Evolutionary conservation across 75 land plant species (phyloP), one percentile per base, ranked within the genome.

Genomic region (Sequoiadendron giganteum): DNA sequence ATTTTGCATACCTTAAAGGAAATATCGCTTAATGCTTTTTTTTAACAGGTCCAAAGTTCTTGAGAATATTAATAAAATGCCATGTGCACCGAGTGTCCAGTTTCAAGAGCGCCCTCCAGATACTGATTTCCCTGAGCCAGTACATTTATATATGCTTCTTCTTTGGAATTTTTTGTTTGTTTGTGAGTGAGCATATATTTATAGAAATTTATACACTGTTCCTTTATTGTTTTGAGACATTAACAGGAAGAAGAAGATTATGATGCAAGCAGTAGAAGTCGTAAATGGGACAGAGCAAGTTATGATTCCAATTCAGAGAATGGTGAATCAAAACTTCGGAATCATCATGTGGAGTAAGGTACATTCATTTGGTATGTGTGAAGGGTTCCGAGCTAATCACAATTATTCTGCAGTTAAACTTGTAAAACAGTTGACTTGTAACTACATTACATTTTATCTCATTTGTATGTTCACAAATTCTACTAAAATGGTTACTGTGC

Each of bases 191-290:
- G 77, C 11, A 32, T 32, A 34, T 75, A 34, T 75, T 32, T 2
- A 25, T 34, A 34, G 13, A 75, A 21, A 65, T 65, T 65, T 65
- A 65, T 28, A 65, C 70, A 75, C 16, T 11, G 38, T 75, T 75
- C 38, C 39, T 34, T 36, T 13, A 75, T 34, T 34, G 77, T 75
- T 34, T 32, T 75, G 70, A 65, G 70, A 65, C 7, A 25, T 21
- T 58, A 7, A 25, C 70, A 79, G 82, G 82, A 79, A 79, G 82
- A 79, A 79, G 82, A 79, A 42, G 82, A 79, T 42, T 79, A 34
- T 79, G 82, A 79, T 79, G 82, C 42, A 40, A 42, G 38, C 11
- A 79, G 9, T 79, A 79, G 45, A 40, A 79, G 45, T 79, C 82
- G 40, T 79, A 79, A 79, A 42, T 42, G 45, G 45, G 82, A 79